These are phyloP conservation scores for Morella rubra DNA, from an alignment of 306 rosid species.

Conservation along the genomic window DNA sequence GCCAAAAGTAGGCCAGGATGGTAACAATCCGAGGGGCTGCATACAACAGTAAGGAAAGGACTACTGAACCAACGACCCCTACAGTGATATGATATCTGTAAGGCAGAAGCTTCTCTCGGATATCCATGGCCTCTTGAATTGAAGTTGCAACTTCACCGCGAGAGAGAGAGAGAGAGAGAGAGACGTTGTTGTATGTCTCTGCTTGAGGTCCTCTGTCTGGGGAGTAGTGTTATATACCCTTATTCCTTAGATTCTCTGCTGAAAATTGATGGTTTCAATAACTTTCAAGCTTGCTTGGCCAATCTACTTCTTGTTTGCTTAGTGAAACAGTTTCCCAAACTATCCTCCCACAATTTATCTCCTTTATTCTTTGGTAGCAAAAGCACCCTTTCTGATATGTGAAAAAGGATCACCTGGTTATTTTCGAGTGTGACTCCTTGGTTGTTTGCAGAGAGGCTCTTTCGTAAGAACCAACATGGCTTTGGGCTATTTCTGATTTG, in stretches of 20 bases:
- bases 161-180: constrained; percentile 27
- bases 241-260: constrained; percentile 29
- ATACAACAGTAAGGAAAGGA: constrained; percentile 47
- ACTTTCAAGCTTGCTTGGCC: constrained; percentile 43
- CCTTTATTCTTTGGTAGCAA: background rate
- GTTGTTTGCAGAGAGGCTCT: too few relatives aligned
- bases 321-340: constrained; percentile 31
- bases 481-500: too few relatives aligned
- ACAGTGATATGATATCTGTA: constrained; percentile 57
- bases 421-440: too few relatives aligned
- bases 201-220: constrained; percentile 12
- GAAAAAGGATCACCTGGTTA: background rate
- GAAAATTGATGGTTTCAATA: constrained; percentile 30
- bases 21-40: constrained; percentile 58
- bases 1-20: constrained; percentile 78
- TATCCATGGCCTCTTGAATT: constrained; percentile 35
- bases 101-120: constrained; percentile 54
- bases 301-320: constrained; percentile 32
- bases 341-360: constrained; percentile 25
- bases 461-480: too few relatives aligned
- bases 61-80: constrained; percentile 44
- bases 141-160: constrained; percentile 4
- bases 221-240: constrained; percentile 16
- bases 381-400: constrained; percentile 1
- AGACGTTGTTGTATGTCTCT: constrained; percentile 13